Conservation (phyloP, 2,329 filamentous ascomycete species). For the Curvularia spicifera region DNA sequence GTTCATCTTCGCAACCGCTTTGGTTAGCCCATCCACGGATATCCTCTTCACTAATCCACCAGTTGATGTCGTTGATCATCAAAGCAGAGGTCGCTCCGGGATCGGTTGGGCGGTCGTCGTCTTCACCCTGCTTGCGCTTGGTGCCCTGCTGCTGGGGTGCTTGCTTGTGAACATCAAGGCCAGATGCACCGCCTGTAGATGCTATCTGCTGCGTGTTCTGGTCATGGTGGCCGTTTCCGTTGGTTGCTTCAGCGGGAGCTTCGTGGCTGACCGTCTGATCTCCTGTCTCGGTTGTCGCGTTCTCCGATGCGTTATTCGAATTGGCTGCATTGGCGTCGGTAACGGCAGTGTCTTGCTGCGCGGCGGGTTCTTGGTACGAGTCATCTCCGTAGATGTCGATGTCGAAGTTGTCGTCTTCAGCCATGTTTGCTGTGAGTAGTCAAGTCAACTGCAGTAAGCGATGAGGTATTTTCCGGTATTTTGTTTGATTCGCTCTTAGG, state of each 20-base stretch:
- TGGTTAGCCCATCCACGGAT: slow-evolving; percentile 84
- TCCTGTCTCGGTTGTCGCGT: slow-evolving; percentile 17
- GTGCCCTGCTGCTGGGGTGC: slow-evolving; percentile 61
- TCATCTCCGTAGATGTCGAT: slow-evolving; percentile 74
- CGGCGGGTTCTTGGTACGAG: slow-evolving; percentile 39
- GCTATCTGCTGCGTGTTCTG: slow-evolving; percentile 52
- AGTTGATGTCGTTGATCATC: slow-evolving; percentile 87
- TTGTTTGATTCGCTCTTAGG: slow-evolving; percentile 49
- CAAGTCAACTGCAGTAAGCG: slow-evolving; percentile 36
- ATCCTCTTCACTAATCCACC: slow-evolving; percentile 94
- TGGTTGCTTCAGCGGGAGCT: slow-evolving; percentile 27
- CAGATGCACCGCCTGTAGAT: slow-evolving; percentile 51
- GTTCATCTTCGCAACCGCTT: slow-evolving; percentile 79
- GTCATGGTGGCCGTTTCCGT: slow-evolving; percentile 33
- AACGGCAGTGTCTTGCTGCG: slow-evolving; percentile 34
- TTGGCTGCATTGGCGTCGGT: slow-evolving; percentile 30
- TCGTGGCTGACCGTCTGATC: slow-evolving; percentile 32
- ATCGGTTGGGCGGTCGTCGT: slow-evolving; percentile 62
- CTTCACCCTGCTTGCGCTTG: slow-evolving; percentile 66
- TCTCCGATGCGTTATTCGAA: slow-evolving; percentile 20
- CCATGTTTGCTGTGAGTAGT: slow-evolving; percentile 46
- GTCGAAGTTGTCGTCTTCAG: slow-evolving; percentile 73
- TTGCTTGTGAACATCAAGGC: slow-evolving; percentile 50
- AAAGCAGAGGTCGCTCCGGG: slow-evolving; percentile 72
- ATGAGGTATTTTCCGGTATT: slow-evolving; percentile 34